These are phyloP conservation scores for Astrothelium macrocarpum DNA, from an alignment of 495 filamentous ascomycete genomes.

Conservation along the genomic window DNA sequence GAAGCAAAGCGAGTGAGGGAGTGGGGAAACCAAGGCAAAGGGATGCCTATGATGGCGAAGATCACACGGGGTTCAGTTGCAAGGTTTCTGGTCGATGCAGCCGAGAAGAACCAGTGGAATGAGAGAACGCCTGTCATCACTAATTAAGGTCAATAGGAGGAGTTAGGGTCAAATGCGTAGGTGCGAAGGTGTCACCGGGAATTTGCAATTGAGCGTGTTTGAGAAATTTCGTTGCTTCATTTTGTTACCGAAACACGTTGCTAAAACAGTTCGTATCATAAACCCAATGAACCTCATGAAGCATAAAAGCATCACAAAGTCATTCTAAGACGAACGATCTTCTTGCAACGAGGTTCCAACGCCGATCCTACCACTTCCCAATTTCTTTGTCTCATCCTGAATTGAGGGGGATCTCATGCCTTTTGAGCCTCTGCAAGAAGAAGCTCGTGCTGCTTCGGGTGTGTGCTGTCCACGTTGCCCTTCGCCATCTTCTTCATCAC, in stretches of 20 bases:
- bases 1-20: slow-evolving; percentile 28
- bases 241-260: too few species aligned
- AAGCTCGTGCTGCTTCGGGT: slow-evolving; percentile 21
- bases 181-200: too few species aligned
- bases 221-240: neutral
- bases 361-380: too few species aligned
- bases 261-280: too few species aligned
- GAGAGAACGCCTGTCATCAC: slow-evolving; percentile 35
- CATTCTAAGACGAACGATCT: too few species aligned
- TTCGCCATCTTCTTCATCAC: slow-evolving; percentile 28
- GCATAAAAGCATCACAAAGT: neutral
- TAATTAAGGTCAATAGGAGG: slow-evolving; percentile 26
- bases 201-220: neutral
- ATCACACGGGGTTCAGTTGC: slow-evolving; percentile 37
- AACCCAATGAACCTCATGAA: neutral
- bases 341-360: too few species aligned
- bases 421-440: slow-evolving; percentile 17
- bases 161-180: too few species aligned
- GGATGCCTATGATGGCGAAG: slow-evolving; percentile 23
- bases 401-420: neutral
- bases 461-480: slow-evolving; percentile 27
- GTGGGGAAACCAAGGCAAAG: slow-evolving; percentile 31
- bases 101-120: slow-evolving; percentile 30
- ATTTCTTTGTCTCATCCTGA: too few species aligned
- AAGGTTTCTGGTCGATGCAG: slow-evolving; percentile 36